phyloP scores from a whole-genome alignment of 495 filamentous ascomycete genomes.

The Peziza echinospora region DNA sequence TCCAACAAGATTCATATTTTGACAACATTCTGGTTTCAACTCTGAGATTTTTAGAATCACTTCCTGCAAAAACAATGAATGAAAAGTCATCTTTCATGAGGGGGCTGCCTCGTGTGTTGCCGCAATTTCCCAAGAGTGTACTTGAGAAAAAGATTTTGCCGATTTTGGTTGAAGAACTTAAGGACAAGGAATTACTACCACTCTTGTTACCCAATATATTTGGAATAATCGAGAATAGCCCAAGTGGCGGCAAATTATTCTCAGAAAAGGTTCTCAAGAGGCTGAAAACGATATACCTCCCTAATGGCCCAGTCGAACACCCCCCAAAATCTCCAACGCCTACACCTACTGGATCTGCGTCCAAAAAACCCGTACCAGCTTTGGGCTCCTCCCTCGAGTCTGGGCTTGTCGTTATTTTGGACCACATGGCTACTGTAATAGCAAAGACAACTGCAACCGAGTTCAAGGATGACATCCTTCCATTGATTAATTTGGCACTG shows the following conservation, averaged over 20 bases:
- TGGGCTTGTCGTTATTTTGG: constrained; percentile 68
- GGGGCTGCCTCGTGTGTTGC: constrained; percentile 63
- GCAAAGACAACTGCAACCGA: constrained; percentile 71
- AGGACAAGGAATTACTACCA: constrained; percentile 67
- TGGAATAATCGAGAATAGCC: constrained; percentile 44
- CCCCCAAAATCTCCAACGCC: constrained; percentile 1
- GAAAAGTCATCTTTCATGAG: constrained; percentile 86
- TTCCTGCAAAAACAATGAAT: constrained; percentile 74
- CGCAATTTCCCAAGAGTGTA: constrained; percentile 76
- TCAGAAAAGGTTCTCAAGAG: constrained; percentile 65
- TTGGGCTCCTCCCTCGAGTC: constrained; percentile 69
- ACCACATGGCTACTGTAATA: constrained; percentile 53
- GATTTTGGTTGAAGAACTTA: constrained; percentile 70
- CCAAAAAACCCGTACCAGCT: constrained; percentile 33
- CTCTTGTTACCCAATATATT: constrained; percentile 79
- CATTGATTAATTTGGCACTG: constrained; percentile 56
- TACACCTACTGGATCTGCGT: constrained; percentile 22
- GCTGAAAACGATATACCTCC: constrained; percentile 60
- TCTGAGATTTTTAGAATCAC: constrained; percentile 73
- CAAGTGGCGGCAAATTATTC: constrained; percentile 51
- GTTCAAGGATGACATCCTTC: constrained; percentile 86
- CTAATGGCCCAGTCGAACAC: constrained; percentile 21
- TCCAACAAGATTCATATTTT: constrained; percentile 85
- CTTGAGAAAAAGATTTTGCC: constrained; percentile 87
- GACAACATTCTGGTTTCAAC: constrained; percentile 91